Base-by-base conservation (phyloP, 129 eudicot species). In the Flaveria trinervia region DNA sequence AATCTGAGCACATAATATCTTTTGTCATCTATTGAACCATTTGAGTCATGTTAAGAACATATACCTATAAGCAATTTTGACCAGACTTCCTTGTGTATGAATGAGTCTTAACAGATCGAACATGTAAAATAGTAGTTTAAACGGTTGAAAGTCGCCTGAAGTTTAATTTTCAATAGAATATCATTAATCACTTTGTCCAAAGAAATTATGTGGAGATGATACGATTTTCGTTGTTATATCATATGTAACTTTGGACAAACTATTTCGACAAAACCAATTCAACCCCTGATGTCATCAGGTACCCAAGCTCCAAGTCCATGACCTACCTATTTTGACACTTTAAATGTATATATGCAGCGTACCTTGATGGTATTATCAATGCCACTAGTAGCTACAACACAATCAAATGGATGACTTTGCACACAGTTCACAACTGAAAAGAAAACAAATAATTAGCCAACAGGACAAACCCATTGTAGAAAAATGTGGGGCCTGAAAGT, bases 311-410 rank as follows among this genome's bases (percentile, higher is more conserved):
- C 41, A 36, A 4, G 41, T 36, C 41, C 41, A 36, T 1, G 20
- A 10, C 75, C 62, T 28, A n/a, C 65, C 49, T 48, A 51, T 16
- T 71, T 17, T 71, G 33, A 12, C 45, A 51, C 65, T 12, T 30
- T 30, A 0, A n/a, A 28, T 69, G 8, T 28, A 26, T 30, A 20
- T 33, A 50, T 36, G 36, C 67, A 62, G 43, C 77, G 74, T 68
- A 91, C 99, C 97, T 95, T 95, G 77, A 95, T 88, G 76, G 96
- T 91, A 83, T 62, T 89, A 80, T 95, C 99, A 52, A 95, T 91
- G 61, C 99, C 99, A 71, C 99, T 95, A n/a, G 99, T 95, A 50
- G 99, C 99, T 56, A 95, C 84, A 52, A 83, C 89, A 54, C 88
- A 82, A 71, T 95, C 99, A 82, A 66, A 82, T 14, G 99, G 99